Conservation (phyloP, 768 basidiomycete species). For the Suillus paluster region DNA sequence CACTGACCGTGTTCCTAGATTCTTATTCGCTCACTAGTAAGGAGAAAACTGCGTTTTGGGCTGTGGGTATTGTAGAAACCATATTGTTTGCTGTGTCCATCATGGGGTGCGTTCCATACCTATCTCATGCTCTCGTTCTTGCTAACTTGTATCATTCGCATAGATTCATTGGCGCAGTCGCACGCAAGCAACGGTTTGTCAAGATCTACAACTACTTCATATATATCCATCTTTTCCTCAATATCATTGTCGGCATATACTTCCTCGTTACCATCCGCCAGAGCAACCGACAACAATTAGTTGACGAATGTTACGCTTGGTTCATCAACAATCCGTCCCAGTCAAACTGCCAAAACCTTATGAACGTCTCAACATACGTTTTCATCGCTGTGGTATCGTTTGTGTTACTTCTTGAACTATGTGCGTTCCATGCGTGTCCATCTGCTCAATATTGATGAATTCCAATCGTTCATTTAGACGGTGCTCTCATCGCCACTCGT, state of each 20-base stretch:
- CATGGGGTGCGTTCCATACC: constrained; percentile 51
- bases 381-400: constrained; percentile 49
- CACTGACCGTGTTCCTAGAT: constrained; percentile 28
- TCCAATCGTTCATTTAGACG: constrained; percentile 42
- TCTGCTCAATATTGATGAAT: constrained; percentile 7
- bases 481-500: constrained; percentile 54
- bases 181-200: constrained; percentile 64
- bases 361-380: constrained; percentile 47
- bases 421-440: constrained; percentile 42
- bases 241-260: constrained; percentile 54
- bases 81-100: constrained; percentile 56
- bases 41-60: constrained; percentile 46
- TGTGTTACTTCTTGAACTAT: constrained; percentile 58
- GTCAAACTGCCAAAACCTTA: constrained; percentile 48
- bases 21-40: constrained; percentile 33
- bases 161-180: constrained; percentile 59
- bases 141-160: neutral
- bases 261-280: constrained; percentile 54
- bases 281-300: constrained; percentile 46
- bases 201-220: constrained; percentile 59
- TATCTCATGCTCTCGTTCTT: constrained; percentile 1
- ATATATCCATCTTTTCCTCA: constrained; percentile 61
- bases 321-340: constrained; percentile 46
- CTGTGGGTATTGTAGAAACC: constrained; percentile 57
- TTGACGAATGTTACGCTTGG: constrained; percentile 49